A percentile compares a stretch with the other conserved stretches of the same genome.
Evolutionary conservation across 805 yeast genomes (phyloP).

Genomic region (Ogataea trehaloabstinens): DNA sequence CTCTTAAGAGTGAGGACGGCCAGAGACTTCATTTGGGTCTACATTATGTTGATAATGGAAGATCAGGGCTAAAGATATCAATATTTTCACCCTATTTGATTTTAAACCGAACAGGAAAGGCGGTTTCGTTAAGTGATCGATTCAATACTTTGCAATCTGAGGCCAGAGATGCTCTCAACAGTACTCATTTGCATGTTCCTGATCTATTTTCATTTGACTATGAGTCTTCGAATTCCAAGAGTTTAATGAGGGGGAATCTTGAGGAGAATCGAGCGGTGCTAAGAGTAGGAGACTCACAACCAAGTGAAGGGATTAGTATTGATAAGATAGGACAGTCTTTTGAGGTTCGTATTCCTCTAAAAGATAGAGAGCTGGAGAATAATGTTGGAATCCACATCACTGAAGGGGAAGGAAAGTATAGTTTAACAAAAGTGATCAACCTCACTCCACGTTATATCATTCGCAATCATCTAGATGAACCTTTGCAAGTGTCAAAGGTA

Average conservation of each 20-base stretch:
- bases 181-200: conserved; percentile 45
- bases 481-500: conserved; percentile 61
- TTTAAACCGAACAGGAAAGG: conserved; percentile 74
- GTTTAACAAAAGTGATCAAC: conserved; percentile 71
- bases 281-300: conserved; percentile 62
- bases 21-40: conserved; percentile 64
- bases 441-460: conserved; percentile 81
- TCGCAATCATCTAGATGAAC: conserved; percentile 55
- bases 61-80: conserved; percentile 60
- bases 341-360: conserved; percentile 47
- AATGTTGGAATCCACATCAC: conserved; percentile 70
- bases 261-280: conserved; percentile 65
- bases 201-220: conserved; percentile 82
- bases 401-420: conserved; percentile 86
- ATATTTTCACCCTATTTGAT: conserved; percentile 85
- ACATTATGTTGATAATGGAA: conserved; percentile 54
- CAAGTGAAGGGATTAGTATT: conserved; percentile 75
- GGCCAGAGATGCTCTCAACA: conserved; percentile 23
- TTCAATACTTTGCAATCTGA: conserved; percentile 49
- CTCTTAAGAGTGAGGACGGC: conserved; percentile 58
- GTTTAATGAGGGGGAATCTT: conserved; percentile 28
- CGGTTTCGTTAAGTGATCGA: conserved; percentile 57
- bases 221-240: conserved; percentile 37
- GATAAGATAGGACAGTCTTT: conserved; percentile 86
- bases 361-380: conserved; percentile 55